Evolutionary conservation across 2,329 filamentous ascomycete species (phyloP).

Genomic region (Boeremia exigua): DNA sequence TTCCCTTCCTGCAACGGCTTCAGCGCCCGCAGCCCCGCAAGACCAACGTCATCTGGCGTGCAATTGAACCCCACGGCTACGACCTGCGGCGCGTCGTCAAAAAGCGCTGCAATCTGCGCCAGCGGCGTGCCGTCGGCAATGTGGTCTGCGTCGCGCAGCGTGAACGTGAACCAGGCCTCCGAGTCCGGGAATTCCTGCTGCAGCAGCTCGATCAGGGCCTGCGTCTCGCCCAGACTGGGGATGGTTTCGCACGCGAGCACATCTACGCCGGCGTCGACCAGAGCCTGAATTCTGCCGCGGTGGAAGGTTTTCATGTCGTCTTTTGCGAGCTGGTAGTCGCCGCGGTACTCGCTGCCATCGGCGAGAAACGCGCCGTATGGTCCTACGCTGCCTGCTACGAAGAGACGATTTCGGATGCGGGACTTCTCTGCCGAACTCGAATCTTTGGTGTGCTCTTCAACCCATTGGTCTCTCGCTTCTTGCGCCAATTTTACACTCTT

Average conservation of each 20-base stretch:
- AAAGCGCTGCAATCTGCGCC: conserved; percentile 35
- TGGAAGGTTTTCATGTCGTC: conserved; percentile 52
- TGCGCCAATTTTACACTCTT: conserved; percentile 52
- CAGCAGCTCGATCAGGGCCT: conserved; percentile 50
- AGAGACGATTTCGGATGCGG: conserved; percentile 17
- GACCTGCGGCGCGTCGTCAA: conserved; percentile 41
- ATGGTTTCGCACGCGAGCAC: conserved; percentile 56
- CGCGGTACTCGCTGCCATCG: conserved; percentile 55
- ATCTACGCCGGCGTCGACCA: conserved; percentile 52
- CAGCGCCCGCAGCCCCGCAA: conserved; percentile 44
- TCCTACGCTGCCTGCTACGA: conserved; percentile 55
- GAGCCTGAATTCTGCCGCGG: conserved; percentile 49
- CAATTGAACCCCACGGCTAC: conserved; percentile 57
- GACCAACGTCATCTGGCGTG: conserved; percentile 44
- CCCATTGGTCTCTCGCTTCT: conserved; percentile 45
- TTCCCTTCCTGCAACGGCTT: conserved; percentile 17
- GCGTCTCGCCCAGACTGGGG: conserved; percentile 49
- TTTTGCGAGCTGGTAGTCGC: conserved; percentile 46
- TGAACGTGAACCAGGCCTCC: conserved; percentile 53
- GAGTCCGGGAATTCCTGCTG: conserved; percentile 44
- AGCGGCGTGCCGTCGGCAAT: conserved; percentile 53
- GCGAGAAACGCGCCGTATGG: conserved; percentile 57
- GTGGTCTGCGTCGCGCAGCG: conserved; percentile 43
- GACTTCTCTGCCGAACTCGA: conserved; percentile 4
- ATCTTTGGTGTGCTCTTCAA: conserved; percentile 13